phyloP scores from a whole-genome alignment of 23 red algal genomes.

The Gracilaria gracilis region DNA sequence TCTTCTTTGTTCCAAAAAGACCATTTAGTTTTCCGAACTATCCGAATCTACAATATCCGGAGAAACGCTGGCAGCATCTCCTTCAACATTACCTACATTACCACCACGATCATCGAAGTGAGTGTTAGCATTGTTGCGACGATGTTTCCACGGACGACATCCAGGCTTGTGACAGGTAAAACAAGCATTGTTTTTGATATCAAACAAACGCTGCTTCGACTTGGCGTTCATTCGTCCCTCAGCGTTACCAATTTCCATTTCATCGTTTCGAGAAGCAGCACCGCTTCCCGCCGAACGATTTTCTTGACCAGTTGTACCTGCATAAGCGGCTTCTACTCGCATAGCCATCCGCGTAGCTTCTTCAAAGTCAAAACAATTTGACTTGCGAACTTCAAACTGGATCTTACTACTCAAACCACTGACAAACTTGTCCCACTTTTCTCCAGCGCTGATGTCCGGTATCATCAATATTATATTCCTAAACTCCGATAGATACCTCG shows the following conservation, averaged over 20 bases:
- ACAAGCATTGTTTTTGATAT: conserved; percentile 23
- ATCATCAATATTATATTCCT: conserved; percentile 36
- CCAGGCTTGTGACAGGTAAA: conserved; percentile 32
- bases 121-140: background rate
- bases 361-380: background rate
- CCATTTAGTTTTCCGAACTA: background rate
- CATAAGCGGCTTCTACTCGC: conserved; percentile 11
- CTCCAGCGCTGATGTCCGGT: background rate
- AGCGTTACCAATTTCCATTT: conserved; percentile 45
- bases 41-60: too few relatives aligned
- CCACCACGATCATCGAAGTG: background rate
- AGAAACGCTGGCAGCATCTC: too few relatives aligned
- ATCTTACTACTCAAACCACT: conserved; percentile 14
- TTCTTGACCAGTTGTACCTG: background rate
- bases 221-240: background rate
- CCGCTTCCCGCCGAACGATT: too few relatives aligned
- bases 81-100: background rate
- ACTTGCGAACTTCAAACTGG: conserved; percentile 29
- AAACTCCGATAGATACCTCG: conserved; percentile 2
- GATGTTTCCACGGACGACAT: conserved; percentile 28
- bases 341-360: conserved; percentile 15
- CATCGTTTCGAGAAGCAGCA: too few relatives aligned
- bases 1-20: background rate
- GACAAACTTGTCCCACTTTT: conserved; percentile 11
- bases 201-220: background rate